Base-by-base conservation (phyloP, 805 yeast genomes). In the Kregervanrija fluxuum region DNA sequence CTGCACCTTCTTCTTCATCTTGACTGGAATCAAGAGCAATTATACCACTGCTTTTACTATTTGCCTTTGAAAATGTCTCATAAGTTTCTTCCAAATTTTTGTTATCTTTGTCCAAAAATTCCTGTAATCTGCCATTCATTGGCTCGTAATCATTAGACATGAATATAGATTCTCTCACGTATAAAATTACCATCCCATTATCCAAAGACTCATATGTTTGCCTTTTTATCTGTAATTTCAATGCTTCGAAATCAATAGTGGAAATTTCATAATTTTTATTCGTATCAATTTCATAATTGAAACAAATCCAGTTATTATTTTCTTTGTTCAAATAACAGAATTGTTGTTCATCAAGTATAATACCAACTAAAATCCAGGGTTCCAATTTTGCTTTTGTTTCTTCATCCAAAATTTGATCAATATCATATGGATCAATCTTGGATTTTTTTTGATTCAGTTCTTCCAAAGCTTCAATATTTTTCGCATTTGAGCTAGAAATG, bases 321-420 rank as follows among this genome's bases (percentile, higher is more conserved):
- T 42, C 45, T n/a, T 50, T 50, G 35, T 51, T 58, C 39, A 57
- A 42, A 42, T 55, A 67, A 32, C 57, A 67, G 46, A 63, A 69
- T 16, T 59, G 59, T 4, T 50, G 45, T 9, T 62, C 60, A 35
- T 54, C 59, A 10, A 69, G 37, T 2, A 70, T 56, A 3, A 66
- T 61, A 17, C 74, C 74, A 11, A 57, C 55, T 3, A 71, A 49
- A 6, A 68, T 42, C 59, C 68, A 69, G 4, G 73, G 71, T 28
- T 69, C 72, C 11, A 60, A 38, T 11, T 48, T 40, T 1, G 35
- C 41, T 11, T 54, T 56, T 12, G 45, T 37, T 33, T 43, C 41
- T 3, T 51, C 50, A 3, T 53, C 49, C 31, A 68, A 35, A 5
- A 67, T 38, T 6, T 35, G 42, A 5, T 62, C 53, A 12, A 65